Conservation (phyloP, 1,284 basidiomycete species). For the Ustilago curta region DNA sequence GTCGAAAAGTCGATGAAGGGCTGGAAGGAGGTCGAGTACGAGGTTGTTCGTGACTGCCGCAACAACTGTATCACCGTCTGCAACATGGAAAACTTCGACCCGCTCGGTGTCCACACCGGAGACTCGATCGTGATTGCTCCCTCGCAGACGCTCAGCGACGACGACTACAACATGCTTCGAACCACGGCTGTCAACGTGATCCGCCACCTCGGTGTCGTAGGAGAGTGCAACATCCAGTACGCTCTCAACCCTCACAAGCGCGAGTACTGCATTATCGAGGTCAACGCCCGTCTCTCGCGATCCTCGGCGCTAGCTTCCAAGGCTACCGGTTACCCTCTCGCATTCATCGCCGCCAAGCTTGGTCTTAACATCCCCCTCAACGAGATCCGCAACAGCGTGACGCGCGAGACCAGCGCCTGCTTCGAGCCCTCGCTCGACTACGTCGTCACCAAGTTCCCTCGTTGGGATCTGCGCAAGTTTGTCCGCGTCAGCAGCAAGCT, state of each 20-base stretch:
- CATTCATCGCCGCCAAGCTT: conserved; percentile 97
- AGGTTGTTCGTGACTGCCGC: conserved; percentile 96
- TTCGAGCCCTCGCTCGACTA: conserved; percentile 99
- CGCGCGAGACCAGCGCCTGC: conserved; percentile 94
- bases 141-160: conserved; percentile 85
- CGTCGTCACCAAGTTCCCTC: conserved; percentile 96
- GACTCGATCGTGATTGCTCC: conserved; percentile 99
- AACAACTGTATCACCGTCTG: conserved; percentile 99
- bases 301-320: conserved; percentile 98
- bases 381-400: conserved; percentile 97
- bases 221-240: conserved; percentile 99
- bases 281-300: conserved; percentile 98
- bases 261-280: conserved; percentile 99
- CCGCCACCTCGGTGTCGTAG: conserved; percentile 94
- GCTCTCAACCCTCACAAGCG: conserved; percentile 93
- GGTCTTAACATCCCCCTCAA: conserved; percentile 96
- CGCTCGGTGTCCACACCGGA: conserved; percentile 96
- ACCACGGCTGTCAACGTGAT: conserved; percentile 98
- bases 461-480: conserved; percentile 99
- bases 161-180: conserved; percentile 99
- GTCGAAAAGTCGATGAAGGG: conserved; percentile 99
- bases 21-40: conserved; percentile 95
- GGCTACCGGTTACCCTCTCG: conserved; percentile 96
- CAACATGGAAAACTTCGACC: conserved; percentile 99
- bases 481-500: conserved; percentile 70